Percentiles rank a stretch among this genome's conserved stretches.
These are phyloP conservation scores for Boletus pseudopeckii DNA, from an alignment of 768 basidiomycete species.

Conservation along the genomic window DNA sequence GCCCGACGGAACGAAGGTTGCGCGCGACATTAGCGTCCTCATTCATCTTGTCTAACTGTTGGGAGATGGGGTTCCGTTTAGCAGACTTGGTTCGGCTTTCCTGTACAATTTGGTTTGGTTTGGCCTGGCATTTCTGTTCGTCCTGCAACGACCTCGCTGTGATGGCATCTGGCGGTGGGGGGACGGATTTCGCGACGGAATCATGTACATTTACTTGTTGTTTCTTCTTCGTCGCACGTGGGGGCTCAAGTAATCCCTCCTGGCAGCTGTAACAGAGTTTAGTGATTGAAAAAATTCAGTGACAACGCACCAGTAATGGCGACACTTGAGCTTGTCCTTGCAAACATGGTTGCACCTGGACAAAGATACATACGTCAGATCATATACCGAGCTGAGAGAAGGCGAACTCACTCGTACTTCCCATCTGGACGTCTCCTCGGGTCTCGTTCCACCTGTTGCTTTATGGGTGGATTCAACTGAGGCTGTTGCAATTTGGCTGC, in stretches of 20 bases:
- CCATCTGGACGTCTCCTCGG: constrained; percentile 55
- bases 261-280: constrained; percentile 53
- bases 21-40: constrained; percentile 40
- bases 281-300: constrained; percentile 3
- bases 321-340: constrained; percentile 72
- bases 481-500: neutral
- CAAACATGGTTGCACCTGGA: constrained; percentile 76
- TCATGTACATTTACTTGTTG: constrained; percentile 21
- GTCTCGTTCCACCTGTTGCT: constrained; percentile 6
- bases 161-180: neutral
- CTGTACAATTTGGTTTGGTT: neutral
- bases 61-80: constrained; percentile 29
- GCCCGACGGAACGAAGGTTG: constrained; percentile 36
- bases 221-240: constrained; percentile 35
- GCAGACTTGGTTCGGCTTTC: constrained; percentile 24
- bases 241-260: constrained; percentile 60
- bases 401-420: constrained; percentile 50
- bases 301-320: constrained; percentile 60
- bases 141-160: neutral
- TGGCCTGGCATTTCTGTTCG: neutral
- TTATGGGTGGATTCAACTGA: neutral
- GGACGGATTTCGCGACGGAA: constrained; percentile 1
- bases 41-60: constrained; percentile 43
- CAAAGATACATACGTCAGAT: neutral
- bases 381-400: neutral